Percentiles rank a stretch among this genome's conserved stretches.
Evolutionary conservation across 2,329 filamentous ascomycete species (phyloP).

Genomic region (Rasamsonia emersonii): DNA sequence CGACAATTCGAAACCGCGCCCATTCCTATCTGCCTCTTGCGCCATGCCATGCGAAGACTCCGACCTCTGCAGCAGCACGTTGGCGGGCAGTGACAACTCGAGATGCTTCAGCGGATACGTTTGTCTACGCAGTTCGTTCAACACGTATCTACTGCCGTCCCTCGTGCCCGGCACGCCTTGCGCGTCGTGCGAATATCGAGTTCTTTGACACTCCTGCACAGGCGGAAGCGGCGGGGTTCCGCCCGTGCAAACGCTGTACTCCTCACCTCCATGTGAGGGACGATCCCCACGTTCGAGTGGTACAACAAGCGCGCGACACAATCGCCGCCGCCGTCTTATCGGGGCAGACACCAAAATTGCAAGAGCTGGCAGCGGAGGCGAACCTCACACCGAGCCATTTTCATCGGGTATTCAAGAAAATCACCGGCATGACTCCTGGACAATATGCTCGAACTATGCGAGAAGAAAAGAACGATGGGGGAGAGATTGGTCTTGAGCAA

Average conservation of each 20-base stretch:
- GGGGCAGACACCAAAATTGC: conserved; percentile 30
- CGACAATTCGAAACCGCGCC: too few species aligned
- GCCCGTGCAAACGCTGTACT: conserved; percentile 49
- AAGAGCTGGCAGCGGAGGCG: conserved; percentile 39
- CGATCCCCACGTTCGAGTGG: conserved; percentile 23
- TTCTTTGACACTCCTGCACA: conserved; percentile 43
- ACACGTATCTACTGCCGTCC: conserved; percentile 51
- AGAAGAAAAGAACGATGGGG: too few species aligned
- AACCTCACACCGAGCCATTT: conserved; percentile 45
- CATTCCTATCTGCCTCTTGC: too few species aligned
- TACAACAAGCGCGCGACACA: conserved; percentile 23
- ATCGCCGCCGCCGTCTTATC: conserved; percentile 17
- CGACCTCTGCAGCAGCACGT: conserved; percentile 24
- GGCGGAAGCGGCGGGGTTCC: conserved; percentile 43
- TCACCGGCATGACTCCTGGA: conserved; percentile 43
- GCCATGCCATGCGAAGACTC: too few species aligned
- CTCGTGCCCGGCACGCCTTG: conserved; percentile 49
- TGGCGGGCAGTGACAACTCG: conserved; percentile 40
- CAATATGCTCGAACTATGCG: too few species aligned
- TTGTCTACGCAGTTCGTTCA: conserved; percentile 50
- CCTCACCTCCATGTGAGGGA: conserved; percentile 29
- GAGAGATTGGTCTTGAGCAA: too few species aligned
- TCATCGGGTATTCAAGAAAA: conserved; percentile 47
- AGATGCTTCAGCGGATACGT: conserved; percentile 36
- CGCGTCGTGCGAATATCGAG: conserved; percentile 46